These are phyloP conservation scores for Hyaloscypha bicolor DNA, from an alignment of 495 filamentous ascomycete genomes.

Conservation along the genomic window DNA sequence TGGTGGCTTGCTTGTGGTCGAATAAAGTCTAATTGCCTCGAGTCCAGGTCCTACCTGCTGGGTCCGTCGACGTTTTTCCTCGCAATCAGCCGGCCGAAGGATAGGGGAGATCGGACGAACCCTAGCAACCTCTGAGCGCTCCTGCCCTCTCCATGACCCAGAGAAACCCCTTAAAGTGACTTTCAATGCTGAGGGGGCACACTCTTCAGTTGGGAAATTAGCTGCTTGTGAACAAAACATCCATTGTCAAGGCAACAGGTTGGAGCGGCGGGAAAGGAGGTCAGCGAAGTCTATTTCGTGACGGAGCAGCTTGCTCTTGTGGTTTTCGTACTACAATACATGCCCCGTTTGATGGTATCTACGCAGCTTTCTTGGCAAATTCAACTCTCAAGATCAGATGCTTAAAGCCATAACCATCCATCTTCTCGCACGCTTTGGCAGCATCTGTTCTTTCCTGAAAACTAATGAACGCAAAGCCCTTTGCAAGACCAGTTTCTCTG, in stretches of 20 bases:
- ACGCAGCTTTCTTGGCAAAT: slow-evolving; percentile 82
- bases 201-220: neutral
- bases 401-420: slow-evolving; percentile 95
- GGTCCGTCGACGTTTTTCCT: too few species aligned
- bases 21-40: neutral
- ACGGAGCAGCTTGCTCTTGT: neutral
- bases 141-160: too few species aligned
- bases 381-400: slow-evolving; percentile 90
- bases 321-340: slow-evolving; percentile 10
- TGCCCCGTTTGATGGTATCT: slow-evolving; percentile 19
- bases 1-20: slow-evolving; percentile 7
- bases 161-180: too few species aligned
- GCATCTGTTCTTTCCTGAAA: slow-evolving; percentile 89
- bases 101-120: neutral
- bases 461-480: slow-evolving; percentile 98
- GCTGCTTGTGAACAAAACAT: neutral
- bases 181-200: neutral
- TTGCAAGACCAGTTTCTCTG: slow-evolving; percentile 88
- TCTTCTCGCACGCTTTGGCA: slow-evolving; percentile 88
- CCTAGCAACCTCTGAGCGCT: too few species aligned
- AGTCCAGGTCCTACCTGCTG: neutral
- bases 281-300: neutral
- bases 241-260: neutral
- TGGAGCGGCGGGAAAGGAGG: neutral
- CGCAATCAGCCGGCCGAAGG: neutral